Base-by-base conservation (phyloP, 2,329 filamentous ascomycete species). In the Salinomyces thailandicus region DNA sequence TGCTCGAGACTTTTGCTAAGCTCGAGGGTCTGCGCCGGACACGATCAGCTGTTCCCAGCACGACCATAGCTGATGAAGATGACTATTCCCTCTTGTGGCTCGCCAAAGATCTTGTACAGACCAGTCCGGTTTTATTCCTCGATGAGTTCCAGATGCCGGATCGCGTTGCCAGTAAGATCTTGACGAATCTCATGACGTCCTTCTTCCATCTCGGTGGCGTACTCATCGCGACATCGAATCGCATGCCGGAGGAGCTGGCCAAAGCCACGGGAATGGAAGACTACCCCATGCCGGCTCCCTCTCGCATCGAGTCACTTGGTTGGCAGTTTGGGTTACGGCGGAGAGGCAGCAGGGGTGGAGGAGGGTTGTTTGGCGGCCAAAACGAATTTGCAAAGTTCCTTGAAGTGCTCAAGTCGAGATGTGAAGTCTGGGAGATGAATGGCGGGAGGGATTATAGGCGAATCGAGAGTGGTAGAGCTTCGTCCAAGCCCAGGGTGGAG, bases 101-200 rank as follows among this genome's bases (percentile, higher is more conserved):
- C 51, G 82, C 83, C 19, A 77, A 79, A 49, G 81, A 87, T 40
- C 73, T 87, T 53, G 74, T 86, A 9, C 73, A 83, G 37, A 78
- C 73, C 9, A 81, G 77, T 8, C 82, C 83, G 0, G 81, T 89
- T 20, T 59, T 89, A 11, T 91, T 91, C 49, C 61, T 89, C 2
- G 83, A 89, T 48, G 83, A 91, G 54, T 89, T 91, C 44, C 84
- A 91, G 53, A 69, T 91, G 24, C 84, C 84, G 0, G 84, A 89
- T 57, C 71, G 80, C 45, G 81, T 79, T 2, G 74, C 81, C 2
- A 81, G 77, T 49, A 89, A 87, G 58, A 84, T 89, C 31, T 63
- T 91, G 43, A 84, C 79, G 42, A 81, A 82, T 49, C 67, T 91
- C 2, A 79, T 91, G 55, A 83, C 82, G 5, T 71, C 73, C 2